These are phyloP conservation scores for Gaillardinia entomophila DNA, from an alignment of 805 yeast genomes.

Conservation along the genomic window DNA sequence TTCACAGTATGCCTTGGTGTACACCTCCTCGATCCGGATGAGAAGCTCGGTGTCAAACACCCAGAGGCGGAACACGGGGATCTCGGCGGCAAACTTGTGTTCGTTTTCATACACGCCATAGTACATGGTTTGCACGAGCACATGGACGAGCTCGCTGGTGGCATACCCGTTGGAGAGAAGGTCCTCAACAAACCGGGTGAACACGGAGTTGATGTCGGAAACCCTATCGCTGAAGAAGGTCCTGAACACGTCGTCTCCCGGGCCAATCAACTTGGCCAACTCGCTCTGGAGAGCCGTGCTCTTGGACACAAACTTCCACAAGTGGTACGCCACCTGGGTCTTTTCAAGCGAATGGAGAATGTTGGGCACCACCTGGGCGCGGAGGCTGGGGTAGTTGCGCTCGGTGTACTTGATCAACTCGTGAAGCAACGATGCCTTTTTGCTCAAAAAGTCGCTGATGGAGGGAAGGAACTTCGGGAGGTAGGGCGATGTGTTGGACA, in stretches of 20 bases:
- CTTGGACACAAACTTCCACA: conserved; percentile 27
- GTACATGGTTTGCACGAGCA: conserved; percentile 23
- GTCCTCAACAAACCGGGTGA: conserved; percentile 21
- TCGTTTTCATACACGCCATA: conserved; percentile 36
- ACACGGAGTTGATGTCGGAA: conserved; percentile 17
- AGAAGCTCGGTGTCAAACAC: conserved; percentile 38
- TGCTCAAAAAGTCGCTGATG: conserved; percentile 43
- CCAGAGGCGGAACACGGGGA: conserved; percentile 39
- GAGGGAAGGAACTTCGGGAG: conserved; percentile 50
- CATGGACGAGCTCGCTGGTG: conserved; percentile 9
- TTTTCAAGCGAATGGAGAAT: conserved; percentile 28
- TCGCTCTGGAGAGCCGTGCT: conserved; percentile 5
- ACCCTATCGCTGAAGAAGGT: conserved; percentile 20
- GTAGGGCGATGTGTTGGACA: conserved; percentile 50
- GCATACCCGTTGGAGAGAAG: conserved; percentile 12
- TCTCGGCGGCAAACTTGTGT: conserved; percentile 24
- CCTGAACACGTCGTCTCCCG: conserved; percentile 15
- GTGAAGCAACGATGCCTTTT: conserved; percentile 41
- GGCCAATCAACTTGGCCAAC: conserved; percentile 2
- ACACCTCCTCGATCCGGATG: conserved; percentile 35
- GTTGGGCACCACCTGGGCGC: conserved; percentile 31
- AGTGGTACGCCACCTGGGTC: conserved; percentile 38
- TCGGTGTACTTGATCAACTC: conserved; percentile 42
- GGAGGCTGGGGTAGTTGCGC: conserved; percentile 38
- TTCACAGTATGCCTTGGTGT: conserved; percentile 15